A percentile compares a stretch with the other conserved stretches of the same genome.
These are phyloP conservation scores for Calonectria ilicicola DNA, from an alignment of 2,329 filamentous ascomycete genomes.

Conservation along the genomic window DNA sequence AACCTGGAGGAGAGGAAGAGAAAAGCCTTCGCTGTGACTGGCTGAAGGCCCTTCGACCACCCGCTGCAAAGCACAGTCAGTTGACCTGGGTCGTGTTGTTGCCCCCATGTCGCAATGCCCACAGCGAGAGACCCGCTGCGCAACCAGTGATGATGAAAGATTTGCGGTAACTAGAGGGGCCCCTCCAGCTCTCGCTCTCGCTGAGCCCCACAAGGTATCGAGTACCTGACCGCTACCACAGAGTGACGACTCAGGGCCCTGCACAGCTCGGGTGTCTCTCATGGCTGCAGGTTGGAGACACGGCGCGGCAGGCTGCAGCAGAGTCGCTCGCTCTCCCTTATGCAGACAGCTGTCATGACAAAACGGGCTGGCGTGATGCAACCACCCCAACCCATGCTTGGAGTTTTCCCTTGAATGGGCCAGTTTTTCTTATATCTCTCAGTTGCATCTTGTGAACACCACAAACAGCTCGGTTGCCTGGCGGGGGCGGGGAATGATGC, in stretches of 20 bases:
- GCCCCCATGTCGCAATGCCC: not conserved
- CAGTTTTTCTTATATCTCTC: conserved; percentile 22
- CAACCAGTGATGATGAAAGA: conserved; percentile 14
- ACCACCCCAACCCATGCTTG: conserved; percentile 1
- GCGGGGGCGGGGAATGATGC: conserved; percentile 3
- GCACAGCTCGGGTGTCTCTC: conserved; percentile 8
- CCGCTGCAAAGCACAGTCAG: conserved; percentile 24
- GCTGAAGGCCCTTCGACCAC: conserved; percentile 12
- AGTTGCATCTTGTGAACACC: conserved; percentile 18
- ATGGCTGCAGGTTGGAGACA: conserved; percentile 14
- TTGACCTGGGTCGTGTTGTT: conserved; percentile 18
- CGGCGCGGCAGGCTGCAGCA: conserved; percentile 13
- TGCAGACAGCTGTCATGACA: conserved; percentile 12
- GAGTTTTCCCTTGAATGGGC: not conserved
- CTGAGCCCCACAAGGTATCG: conserved; percentile 1
- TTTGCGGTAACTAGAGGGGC: conserved; percentile 7
- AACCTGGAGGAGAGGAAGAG: conserved; percentile 18
- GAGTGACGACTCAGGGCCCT: conserved; percentile 7
- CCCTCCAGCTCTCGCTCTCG: conserved; percentile 21
- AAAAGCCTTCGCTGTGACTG: conserved; percentile 19
- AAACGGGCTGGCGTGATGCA: conserved; percentile 2
- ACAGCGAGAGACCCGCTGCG: not conserved
- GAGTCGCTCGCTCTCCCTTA: not conserved
- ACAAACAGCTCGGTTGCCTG: not conserved
- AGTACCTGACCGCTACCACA: conserved; percentile 1